phyloP scores from a whole-genome alignment of 768 basidiomycete species.

The Galerina sulciceps region DNA sequence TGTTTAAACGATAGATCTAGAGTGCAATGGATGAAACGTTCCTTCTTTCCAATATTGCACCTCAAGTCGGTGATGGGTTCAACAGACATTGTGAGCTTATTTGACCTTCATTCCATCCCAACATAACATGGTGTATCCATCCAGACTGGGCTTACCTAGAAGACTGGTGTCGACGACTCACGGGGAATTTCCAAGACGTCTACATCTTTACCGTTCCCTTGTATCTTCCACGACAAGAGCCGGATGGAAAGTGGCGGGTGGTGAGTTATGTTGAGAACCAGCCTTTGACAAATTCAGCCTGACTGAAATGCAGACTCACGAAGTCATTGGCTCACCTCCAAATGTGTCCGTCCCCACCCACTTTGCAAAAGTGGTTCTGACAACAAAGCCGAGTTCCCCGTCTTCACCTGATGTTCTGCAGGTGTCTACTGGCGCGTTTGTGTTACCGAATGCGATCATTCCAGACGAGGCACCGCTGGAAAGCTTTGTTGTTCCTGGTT shows the following conservation, averaged over 20 bases:
- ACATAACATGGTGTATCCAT: too few species aligned
- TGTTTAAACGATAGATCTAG: constrained; percentile 33
- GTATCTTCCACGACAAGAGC: constrained; percentile 85
- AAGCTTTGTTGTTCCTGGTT: constrained; percentile 83
- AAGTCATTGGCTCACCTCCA: constrained; percentile 93
- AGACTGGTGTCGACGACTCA: constrained; percentile 92
- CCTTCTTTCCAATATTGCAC: constrained; percentile 92
- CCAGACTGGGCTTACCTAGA: constrained; percentile 99
- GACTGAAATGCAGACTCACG: constrained; percentile 65
- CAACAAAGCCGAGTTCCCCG: constrained; percentile 75
- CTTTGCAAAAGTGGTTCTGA: constrained; percentile 94
- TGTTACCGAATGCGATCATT: constrained; percentile 93
- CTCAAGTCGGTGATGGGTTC: constrained; percentile 97
- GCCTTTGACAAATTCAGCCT: not conserved
- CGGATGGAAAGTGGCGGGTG: constrained; percentile 95
- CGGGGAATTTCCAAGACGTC: constrained; percentile 88
- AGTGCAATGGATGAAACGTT: constrained; percentile 98
- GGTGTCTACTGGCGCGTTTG: constrained; percentile 90
- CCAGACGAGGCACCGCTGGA: constrained; percentile 82
- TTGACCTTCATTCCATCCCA: not conserved
- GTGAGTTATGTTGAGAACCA: constrained; percentile 50
- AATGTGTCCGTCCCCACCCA: constrained; percentile 95
- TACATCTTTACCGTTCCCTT: constrained; percentile 97
- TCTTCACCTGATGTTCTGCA: constrained; percentile 73
- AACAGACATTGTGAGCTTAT: constrained; percentile 88